A percentile compares a stretch with the other conserved stretches of the same genome.
Conservation (phyloP, 371 early-diverging fungal genomes). For the Circinella umbellata region DNA sequence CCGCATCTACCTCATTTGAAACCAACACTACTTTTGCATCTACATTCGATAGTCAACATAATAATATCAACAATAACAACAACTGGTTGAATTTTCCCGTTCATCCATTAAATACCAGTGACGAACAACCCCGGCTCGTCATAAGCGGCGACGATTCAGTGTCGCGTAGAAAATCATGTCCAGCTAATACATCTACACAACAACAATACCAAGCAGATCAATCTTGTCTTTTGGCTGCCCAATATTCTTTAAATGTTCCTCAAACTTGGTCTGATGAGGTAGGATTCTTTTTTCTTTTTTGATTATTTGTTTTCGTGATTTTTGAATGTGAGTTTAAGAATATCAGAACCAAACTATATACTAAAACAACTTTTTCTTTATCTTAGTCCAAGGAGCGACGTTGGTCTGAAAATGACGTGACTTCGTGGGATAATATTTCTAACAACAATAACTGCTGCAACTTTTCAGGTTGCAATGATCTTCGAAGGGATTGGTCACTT, state of each 20-base stretch:
- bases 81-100: slow-evolving; percentile 21
- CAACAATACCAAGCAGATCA: background rate
- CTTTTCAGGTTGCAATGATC: slow-evolving; percentile 1
- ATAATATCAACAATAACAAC: background rate
- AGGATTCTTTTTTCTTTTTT: background rate
- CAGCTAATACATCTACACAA: background rate
- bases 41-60: background rate
- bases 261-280: slow-evolving; percentile 4
- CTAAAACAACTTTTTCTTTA: background rate
- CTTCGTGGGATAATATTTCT: background rate
- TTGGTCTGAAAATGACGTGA: slow-evolving; percentile 14
- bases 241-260: slow-evolving; percentile 2
- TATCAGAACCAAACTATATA: background rate
- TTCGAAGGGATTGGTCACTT: slow-evolving; percentile 9
- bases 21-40: slow-evolving; percentile 11
- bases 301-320: background rate
- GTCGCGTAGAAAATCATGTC: slow-evolving; percentile 17
- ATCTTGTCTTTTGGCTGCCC: slow-evolving; percentile 6
- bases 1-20: slow-evolving; percentile 21
- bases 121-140: background rate
- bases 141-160: slow-evolving; percentile 5
- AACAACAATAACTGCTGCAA: slow-evolving; percentile 2
- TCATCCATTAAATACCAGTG: slow-evolving; percentile 11
- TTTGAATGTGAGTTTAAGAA: too few species aligned
- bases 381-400: slow-evolving; percentile 20